These are phyloP conservation scores for Quercus mongolica DNA, from an alignment of 306 rosid genomes.

Conservation along the genomic window DNA sequence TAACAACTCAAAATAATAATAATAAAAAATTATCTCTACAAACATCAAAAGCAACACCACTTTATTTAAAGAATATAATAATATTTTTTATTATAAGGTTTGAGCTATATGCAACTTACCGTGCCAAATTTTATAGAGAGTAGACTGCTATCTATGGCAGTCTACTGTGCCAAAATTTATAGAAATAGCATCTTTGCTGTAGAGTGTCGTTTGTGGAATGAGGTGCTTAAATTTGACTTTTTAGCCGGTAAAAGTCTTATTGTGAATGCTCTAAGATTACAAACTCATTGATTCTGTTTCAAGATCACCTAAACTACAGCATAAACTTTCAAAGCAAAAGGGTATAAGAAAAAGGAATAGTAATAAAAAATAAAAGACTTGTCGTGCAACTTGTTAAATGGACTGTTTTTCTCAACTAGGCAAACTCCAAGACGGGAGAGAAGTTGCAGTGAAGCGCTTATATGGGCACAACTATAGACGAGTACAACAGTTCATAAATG, in stretches of 20 bases:
- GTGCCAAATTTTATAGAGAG: too few species aligned
- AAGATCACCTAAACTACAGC: background rate
- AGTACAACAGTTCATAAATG: slow-evolving; percentile 60
- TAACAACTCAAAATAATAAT: too few species aligned
- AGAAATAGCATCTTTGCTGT: fast-evolving
- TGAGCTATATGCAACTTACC: too few species aligned
- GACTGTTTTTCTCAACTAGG: slow-evolving; percentile 39
- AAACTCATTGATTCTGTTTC: background rate
- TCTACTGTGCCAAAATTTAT: too few species aligned
- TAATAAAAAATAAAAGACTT: background rate
- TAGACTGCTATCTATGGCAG: slow-evolving; percentile 28
- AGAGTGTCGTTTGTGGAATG: too few species aligned
- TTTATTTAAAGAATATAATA: too few species aligned
- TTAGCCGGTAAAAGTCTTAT: too few species aligned
- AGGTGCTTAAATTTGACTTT: too few species aligned
- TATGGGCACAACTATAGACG: slow-evolving; percentile 53
- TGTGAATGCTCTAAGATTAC: slow-evolving; percentile 19
- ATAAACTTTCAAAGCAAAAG: background rate
- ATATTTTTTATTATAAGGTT: background rate
- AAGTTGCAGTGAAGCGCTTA: slow-evolving; percentile 74
- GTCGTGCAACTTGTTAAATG: background rate
- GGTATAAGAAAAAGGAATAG: background rate
- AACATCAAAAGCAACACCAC: too few species aligned
- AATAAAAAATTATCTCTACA: too few species aligned
- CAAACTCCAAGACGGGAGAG: slow-evolving; percentile 70